Conservation (phyloP, 768 basidiomycete species). For the Lentinula aciculospora region DNA sequence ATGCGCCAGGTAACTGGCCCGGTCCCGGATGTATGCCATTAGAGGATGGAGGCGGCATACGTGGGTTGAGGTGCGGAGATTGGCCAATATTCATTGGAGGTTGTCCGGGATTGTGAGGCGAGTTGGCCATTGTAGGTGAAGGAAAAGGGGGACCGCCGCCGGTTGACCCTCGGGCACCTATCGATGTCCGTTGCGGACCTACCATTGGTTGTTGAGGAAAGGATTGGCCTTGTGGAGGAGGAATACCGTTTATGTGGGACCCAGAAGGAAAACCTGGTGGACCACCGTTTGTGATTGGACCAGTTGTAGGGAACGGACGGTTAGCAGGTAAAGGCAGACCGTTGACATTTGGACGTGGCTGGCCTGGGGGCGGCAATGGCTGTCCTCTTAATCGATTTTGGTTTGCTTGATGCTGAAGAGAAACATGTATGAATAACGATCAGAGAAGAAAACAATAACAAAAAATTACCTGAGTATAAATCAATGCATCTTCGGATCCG, state of each 20-base stretch:
- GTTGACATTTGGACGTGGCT: slow-evolving; percentile 20
- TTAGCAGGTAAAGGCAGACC: slow-evolving; percentile 20
- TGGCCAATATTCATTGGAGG: slow-evolving; percentile 40
- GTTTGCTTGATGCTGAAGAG: slow-evolving; percentile 29
- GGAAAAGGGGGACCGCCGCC: slow-evolving; percentile 46
- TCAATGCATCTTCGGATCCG: slow-evolving; percentile 65
- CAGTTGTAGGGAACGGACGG: slow-evolving; percentile 18
- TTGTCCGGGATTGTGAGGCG: slow-evolving; percentile 41
- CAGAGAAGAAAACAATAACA: slow-evolving; percentile 12
- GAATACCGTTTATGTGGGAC: slow-evolving; percentile 40
- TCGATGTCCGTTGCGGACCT: slow-evolving; percentile 26
- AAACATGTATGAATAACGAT: slow-evolving; percentile 9
- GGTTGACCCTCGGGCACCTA: slow-evolving; percentile 36
- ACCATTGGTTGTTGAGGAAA: slow-evolving; percentile 25
- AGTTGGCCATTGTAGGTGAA: slow-evolving; percentile 61
- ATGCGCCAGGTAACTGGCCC: slow-evolving; percentile 25
- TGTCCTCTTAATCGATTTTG: slow-evolving; percentile 14
- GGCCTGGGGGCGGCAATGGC: slow-evolving; percentile 17
- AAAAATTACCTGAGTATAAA: slow-evolving; percentile 63
- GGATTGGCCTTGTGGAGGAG: slow-evolving; percentile 25
- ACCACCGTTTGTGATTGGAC: slow-evolving; percentile 22
- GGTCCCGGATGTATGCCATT: slow-evolving; percentile 26
- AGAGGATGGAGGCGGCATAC: slow-evolving; percentile 45
- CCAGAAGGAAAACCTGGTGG: slow-evolving; percentile 22
- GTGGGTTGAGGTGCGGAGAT: slow-evolving; percentile 43